These are phyloP conservation scores for Magnaporthiopsis poae DNA, from an alignment of 2,329 filamentous ascomycete genomes.

Conservation along the genomic window DNA sequence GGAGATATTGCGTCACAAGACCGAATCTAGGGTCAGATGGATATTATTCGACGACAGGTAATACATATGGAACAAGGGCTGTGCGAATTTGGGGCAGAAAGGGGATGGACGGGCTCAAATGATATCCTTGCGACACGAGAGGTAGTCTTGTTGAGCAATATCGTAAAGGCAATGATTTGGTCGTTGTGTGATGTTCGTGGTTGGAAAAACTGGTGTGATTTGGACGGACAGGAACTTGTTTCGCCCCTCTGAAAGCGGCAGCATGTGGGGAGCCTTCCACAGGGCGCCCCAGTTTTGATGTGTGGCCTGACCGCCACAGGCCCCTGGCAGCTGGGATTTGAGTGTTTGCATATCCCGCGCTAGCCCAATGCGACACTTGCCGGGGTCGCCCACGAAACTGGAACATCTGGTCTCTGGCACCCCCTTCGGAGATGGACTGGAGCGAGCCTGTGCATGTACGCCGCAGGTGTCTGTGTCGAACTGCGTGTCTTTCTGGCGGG, in stretches of 20 bases:
- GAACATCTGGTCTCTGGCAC: background rate
- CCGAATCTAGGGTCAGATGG: background rate
- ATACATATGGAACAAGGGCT: background rate
- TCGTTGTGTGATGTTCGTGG: background rate
- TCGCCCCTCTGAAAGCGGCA: background rate
- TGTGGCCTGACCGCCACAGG: background rate
- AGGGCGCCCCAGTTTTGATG: background rate
- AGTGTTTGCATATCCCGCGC: constrained; percentile 3
- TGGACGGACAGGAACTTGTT: background rate
- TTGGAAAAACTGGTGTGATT: background rate
- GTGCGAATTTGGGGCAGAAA: background rate
- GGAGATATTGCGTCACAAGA: background rate
- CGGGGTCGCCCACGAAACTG: background rate
- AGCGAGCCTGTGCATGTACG: background rate
- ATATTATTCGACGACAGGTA: background rate
- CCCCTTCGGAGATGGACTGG: background rate
- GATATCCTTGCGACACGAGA: background rate
- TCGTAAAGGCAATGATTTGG: background rate
- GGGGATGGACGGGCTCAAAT: background rate
- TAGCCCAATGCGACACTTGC: background rate
- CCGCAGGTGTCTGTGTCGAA: background rate
- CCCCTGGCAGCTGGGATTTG: background rate
- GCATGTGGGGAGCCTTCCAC: background rate
- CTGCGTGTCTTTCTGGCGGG: background rate
- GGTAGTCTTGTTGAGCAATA: background rate